phyloP scores from a whole-genome alignment of 805 yeast species.

The Hanseniaspora lachancei region DNA sequence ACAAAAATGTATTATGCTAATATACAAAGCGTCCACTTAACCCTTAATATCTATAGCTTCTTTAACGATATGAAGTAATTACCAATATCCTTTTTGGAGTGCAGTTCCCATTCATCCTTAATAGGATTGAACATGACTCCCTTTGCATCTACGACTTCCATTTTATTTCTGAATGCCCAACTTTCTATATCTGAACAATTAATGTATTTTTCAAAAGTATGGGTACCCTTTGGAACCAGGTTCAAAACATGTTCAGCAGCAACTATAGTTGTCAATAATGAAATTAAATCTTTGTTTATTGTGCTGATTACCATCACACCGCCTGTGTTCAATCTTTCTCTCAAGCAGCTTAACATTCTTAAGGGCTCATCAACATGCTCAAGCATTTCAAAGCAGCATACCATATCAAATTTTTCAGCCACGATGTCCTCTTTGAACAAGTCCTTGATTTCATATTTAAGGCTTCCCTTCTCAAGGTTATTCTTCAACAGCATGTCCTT shows the following conservation, averaged over 20 bases:
- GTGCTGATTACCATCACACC: conserved; percentile 84
- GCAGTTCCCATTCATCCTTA: conserved; percentile 65
- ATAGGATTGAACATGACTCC: conserved; percentile 80
- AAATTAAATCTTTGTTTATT: conserved; percentile 71
- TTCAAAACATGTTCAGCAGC: conserved; percentile 70
- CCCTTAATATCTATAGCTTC: conserved; percentile 10
- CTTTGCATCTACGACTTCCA: conserved; percentile 45
- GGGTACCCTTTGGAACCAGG: conserved; percentile 89
- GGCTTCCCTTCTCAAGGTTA: conserved; percentile 24
- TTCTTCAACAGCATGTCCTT: conserved; percentile 50
- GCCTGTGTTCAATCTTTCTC: conserved; percentile 52
- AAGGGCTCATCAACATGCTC: conserved; percentile 89
- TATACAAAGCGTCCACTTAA: background rate
- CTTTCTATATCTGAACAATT: conserved; percentile 56
- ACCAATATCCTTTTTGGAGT: conserved; percentile 48
- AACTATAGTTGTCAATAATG: conserved; percentile 87
- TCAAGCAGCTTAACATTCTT: conserved; percentile 53
- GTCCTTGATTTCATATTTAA: conserved; percentile 37
- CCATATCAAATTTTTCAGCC: conserved; percentile 48
- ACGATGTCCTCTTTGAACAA: conserved; percentile 13
- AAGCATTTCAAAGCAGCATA: conserved; percentile 85
- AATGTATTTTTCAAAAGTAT: conserved; percentile 73
- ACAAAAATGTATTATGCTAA: conserved; percentile 20
- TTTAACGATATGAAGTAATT: conserved; percentile 84
- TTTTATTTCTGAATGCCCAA: conserved; percentile 39